Percentiles rank a stretch among this genome's conserved stretches.
phyloP scores from a whole-genome alignment of 331 rosid genomes.

The Arachis monticola region DNA sequence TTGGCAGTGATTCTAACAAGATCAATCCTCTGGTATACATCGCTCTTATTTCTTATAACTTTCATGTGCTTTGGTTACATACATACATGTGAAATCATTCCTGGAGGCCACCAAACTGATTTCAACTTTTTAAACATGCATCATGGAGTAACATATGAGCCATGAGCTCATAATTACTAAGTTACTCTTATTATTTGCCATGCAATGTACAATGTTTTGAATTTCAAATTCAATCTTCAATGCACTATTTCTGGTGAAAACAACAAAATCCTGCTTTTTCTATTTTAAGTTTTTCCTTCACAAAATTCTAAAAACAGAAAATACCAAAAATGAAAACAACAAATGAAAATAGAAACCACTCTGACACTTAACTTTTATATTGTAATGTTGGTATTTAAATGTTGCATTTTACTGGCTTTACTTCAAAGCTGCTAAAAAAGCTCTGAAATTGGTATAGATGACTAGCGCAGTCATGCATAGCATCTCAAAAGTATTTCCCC shows the following conservation, averaged over 20 bases:
- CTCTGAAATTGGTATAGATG: neutral
- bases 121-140: no score
- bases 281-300: no score
- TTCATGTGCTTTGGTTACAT: neutral
- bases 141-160: no score
- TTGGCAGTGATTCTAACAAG: slow-evolving; percentile 38
- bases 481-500: slow-evolving; percentile 16
- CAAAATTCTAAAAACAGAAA: no score
- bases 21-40: slow-evolving; percentile 32
- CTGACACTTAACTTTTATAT: neutral
- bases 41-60: slow-evolving; percentile 11
- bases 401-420: slow-evolving; percentile 15
- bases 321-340: neutral
- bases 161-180: no score
- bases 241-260: no score
- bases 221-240: neutral
- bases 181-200: no score
- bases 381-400: neutral
- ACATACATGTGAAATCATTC: no score
- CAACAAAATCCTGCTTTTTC: neutral
- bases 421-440: neutral
- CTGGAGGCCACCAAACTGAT: no score
- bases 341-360: no score
- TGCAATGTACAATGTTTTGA: neutral
- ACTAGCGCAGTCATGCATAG: slow-evolving; percentile 2